Percentiles rank a stretch among this genome's conserved stretches.
Conservation (phyloP, 106 monocot genomes). For the Allium sativum region DNA sequence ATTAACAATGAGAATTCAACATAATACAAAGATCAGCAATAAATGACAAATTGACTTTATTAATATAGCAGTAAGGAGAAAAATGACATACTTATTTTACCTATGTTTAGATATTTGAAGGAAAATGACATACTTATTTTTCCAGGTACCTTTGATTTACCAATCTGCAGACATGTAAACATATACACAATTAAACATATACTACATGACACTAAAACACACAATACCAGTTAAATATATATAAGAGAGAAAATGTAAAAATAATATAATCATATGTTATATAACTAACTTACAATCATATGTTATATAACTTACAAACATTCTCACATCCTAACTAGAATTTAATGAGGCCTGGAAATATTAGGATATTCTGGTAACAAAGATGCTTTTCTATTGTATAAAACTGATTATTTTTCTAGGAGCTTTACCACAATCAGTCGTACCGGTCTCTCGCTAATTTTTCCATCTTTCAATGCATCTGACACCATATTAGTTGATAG, state of each 20-base stretch:
- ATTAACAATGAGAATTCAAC: too few relatives aligned
- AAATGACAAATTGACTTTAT: too few relatives aligned
- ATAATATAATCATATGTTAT: not conserved
- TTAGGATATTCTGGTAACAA: not conserved
- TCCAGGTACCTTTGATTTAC: slow-evolving; percentile 55
- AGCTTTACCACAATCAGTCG: not conserved
- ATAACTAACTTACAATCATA: not conserved
- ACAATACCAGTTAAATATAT: not conserved
- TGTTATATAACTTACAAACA: not conserved
- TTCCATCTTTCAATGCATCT: slow-evolving; percentile 73
- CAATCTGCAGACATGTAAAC: slow-evolving; percentile 43
- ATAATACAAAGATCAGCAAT: too few relatives aligned
- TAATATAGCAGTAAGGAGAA: too few relatives aligned
- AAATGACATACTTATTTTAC: too few relatives aligned
- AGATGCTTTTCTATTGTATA: not conserved
- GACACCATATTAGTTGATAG: slow-evolving; percentile 90
- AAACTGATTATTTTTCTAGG: not conserved
- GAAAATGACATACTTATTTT: too few relatives aligned
- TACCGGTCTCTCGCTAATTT: slow-evolving; percentile 59
- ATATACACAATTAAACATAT: not conserved
- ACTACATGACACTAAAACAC: not conserved
- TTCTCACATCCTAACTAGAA: not conserved
- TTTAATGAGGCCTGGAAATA: too few relatives aligned
- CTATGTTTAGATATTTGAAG: too few relatives aligned
- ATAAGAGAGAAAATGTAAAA: not conserved